Evolutionary conservation across 2,329 filamentous ascomycete species (phyloP), one percentile per base, ranked within the genome.

Genomic region (Fusarium anthophilum): DNA sequence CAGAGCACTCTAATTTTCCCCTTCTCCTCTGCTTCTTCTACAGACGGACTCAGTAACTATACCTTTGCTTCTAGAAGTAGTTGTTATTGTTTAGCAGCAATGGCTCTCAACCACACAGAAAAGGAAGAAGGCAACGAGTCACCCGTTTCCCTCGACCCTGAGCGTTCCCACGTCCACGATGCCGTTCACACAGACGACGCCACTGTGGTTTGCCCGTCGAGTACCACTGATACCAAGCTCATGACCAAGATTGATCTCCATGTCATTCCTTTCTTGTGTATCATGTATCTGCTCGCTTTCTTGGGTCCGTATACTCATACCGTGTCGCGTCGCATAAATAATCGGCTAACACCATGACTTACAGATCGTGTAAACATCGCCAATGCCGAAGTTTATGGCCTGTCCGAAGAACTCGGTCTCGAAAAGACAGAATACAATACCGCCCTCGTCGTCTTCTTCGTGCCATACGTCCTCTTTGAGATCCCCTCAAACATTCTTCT

Each of bases 401-500:
- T 96, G 20, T 85, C 86, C 32, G 78, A 86, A 17, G 93, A 95
- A 72, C 85, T 96, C 10, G 70, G 85, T 8, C 87, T 95, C 35
- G 81, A 87, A 30, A 84, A 84, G 48, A 83, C 84, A 10, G 84
- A 93, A 78, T 95, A 93, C 83, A 95, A 94, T 81, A 93, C 91
- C 20, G 91, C 91, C 3, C 85, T 95, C 69, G 92, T 92, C 64
- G 94, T 95, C 78, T 95, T 96, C 84, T 96, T 95, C 82, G 88
- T 95, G 3, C 93, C 93, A 2, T 96, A 95, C 80, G 86, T 93
- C 76, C 77, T 93, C 62, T 88, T 89, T 76, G 91, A 94, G 84
- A 93, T 95, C 63, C 92, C 91, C 0, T 92, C 90, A 74, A 83
- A 83, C 56, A 88, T 95, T 62, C 82, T 94, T 35, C 84, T 95